These are phyloP conservation scores for Dendrocalamus sinicus DNA, from an alignment of 176 grass and related monocot species.

Conservation along the genomic window DNA sequence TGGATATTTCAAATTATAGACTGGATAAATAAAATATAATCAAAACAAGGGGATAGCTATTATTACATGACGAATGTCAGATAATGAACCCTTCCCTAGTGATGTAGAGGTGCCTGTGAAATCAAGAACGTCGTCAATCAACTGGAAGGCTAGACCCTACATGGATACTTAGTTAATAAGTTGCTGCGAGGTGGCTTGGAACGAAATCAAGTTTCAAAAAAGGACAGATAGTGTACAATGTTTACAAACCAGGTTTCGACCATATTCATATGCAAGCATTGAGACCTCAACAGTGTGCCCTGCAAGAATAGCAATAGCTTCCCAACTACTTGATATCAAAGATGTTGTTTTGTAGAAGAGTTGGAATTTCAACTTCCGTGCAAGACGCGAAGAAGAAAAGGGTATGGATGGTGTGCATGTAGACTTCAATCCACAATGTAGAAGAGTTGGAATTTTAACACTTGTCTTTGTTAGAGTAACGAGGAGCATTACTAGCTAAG, in stretches of 20 bases:
- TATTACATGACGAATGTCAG: constrained; percentile 93
- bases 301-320: constrained; percentile 86
- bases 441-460: too few relatives aligned
- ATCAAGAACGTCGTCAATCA: constrained; percentile 96
- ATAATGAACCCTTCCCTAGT: constrained; percentile 91
- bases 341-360: constrained; percentile 87
- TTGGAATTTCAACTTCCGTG: too few relatives aligned
- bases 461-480: too few relatives aligned
- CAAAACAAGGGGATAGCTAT: not conserved
- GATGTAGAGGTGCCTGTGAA: constrained; percentile 87
- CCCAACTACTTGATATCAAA: constrained; percentile 97
- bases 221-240: constrained; percentile 3
- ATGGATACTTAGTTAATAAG: constrained; percentile 34
- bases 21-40: not conserved
- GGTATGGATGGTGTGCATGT: too few relatives aligned
- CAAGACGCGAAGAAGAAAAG: too few relatives aligned
- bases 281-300: constrained; percentile 92
- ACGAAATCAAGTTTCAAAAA: not conserved
- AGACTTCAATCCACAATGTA: too few relatives aligned
- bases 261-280: constrained; percentile 88
- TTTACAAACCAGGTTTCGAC: constrained; percentile 80
- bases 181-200: not conserved
- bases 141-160: constrained; percentile 93
- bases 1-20: constrained; percentile 25
- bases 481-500: too few relatives aligned